Evolutionary conservation across 768 basidiomycete species (phyloP), one percentile per base, ranked within the genome.

Genomic region (Leccinum arenicola): DNA sequence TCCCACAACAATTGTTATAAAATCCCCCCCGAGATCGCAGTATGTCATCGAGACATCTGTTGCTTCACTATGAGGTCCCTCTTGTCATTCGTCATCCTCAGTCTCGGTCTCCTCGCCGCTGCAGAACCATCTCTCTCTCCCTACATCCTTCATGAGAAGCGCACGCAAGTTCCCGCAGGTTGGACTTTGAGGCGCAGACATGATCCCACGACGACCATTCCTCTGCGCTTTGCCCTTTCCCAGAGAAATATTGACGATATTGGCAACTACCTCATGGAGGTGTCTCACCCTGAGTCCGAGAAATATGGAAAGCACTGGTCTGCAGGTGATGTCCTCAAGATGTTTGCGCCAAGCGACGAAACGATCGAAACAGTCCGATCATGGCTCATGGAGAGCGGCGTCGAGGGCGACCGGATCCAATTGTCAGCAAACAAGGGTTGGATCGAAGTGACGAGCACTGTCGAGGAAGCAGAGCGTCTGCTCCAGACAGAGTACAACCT

Each of bases 141-240:
- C 47, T 67, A 73, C 59, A 66, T 69, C 59, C 59, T 78, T 29
- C 78, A 80, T 55, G 79, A 80, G 64, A 75, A 69, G 55, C 78
- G 77, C 55, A 69, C 67, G 9, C 60, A 49, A 19, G 67, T 73
- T 11, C 77, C 78, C 9, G 10, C 54, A 6, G 68, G 68, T 3
- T 83, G 82, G 81, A 59, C 67, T 1, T 66, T 73, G 45, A 63
- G 72, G 36, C 74, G 77, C 25, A 71, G 76, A 54, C 75, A 78
- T 52, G 70, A 74, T 0, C 64, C 76, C 9, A 65, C 68, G 48
- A 50, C 62, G 4, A 45, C 59, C 36, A 14, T 74, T 12, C 73
- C 74, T 47, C 51, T 75, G 25, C 69, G 68, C 29, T 66, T 75
- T 55, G 72, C 73, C 9, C 64, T 77, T 21, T 54, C 61, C n/a